Percentiles rank a stretch among this genome's conserved stretches.
These are phyloP conservation scores for Bauhinia variegata DNA, from an alignment of 306 rosid species.

Conservation along the genomic window DNA sequence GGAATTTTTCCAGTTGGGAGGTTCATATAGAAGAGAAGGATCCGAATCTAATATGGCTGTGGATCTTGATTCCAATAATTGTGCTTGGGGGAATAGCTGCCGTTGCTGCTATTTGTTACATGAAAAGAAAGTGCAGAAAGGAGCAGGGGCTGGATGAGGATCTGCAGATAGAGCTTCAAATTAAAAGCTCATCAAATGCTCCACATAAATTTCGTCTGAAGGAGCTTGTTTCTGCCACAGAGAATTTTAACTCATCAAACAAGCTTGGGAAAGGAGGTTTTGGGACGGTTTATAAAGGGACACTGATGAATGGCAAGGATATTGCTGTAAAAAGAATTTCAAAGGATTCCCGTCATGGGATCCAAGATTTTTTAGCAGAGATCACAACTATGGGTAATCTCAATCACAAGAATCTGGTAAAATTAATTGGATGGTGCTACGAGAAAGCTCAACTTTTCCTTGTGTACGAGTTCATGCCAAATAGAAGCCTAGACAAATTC, in stretches of 20 bases:
- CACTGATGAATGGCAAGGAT: slow-evolving; percentile 37
- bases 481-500: slow-evolving; percentile 53
- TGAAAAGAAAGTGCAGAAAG: not conserved
- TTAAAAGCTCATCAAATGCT: slow-evolving; percentile 39
- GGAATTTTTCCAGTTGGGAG: not conserved
- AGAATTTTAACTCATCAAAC: slow-evolving; percentile 44
- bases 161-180: slow-evolving; percentile 40
- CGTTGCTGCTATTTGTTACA: not conserved
- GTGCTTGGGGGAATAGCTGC: not conserved
- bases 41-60: not conserved
- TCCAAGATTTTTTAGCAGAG: slow-evolving; percentile 59
- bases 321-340: slow-evolving; percentile 55
- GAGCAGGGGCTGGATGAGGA: slow-evolving; percentile 7
- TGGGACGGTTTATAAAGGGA: slow-evolving; percentile 57
- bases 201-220: slow-evolving; percentile 42
- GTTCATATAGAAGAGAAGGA: not conserved
- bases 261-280: slow-evolving; percentile 62
- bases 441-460: slow-evolving; percentile 54
- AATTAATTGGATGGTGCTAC: slow-evolving; percentile 61
- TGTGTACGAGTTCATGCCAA: slow-evolving; percentile 62
- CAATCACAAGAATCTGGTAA: slow-evolving; percentile 58
- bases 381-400: slow-evolving; percentile 59
- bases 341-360: slow-evolving; percentile 52
- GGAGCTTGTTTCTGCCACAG: slow-evolving; percentile 48
- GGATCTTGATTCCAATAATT: not conserved